phyloP scores from a whole-genome alignment of 345 rosid genomes.

The Eucalyptus marginata region DNA sequence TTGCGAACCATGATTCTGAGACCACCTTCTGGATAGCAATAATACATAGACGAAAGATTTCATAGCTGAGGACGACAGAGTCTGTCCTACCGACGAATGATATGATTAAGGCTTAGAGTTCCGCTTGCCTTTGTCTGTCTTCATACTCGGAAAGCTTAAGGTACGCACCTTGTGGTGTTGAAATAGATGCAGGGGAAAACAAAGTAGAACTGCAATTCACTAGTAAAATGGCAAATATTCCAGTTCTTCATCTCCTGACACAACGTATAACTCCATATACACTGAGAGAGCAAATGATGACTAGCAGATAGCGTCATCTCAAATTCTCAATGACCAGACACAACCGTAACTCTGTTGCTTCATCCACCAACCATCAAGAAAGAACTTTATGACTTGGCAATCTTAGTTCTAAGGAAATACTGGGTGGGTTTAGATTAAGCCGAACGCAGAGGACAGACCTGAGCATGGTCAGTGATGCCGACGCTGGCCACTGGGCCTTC shows the following conservation, averaged over 20 bases:
- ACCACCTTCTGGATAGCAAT: neutral
- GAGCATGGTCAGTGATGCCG: slow-evolving; percentile 97
- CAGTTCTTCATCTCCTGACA: neutral
- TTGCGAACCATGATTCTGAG: neutral
- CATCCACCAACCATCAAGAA: neutral
- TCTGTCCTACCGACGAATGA: neutral
- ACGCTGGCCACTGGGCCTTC: slow-evolving; percentile 77
- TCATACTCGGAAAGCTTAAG: neutral
- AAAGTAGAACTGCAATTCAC: neutral
- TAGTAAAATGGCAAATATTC: neutral
- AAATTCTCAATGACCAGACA: neutral
- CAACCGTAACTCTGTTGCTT: neutral
- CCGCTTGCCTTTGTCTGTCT: neutral
- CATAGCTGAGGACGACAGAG: neutral
- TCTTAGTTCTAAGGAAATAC: neutral
- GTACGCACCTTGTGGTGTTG: neutral
- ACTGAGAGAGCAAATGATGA: neutral
- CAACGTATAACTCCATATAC: neutral
- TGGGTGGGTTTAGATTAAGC: neutral
- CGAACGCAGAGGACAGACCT: slow-evolving; percentile 23
- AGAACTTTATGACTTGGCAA: neutral
- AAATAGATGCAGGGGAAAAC: neutral
- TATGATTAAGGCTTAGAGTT: neutral
- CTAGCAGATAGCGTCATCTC: neutral
- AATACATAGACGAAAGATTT: neutral